Evolutionary conservation across 2,329 filamentous ascomycete species (phyloP).

Genomic region (Macroventuria anomochaeta): DNA sequence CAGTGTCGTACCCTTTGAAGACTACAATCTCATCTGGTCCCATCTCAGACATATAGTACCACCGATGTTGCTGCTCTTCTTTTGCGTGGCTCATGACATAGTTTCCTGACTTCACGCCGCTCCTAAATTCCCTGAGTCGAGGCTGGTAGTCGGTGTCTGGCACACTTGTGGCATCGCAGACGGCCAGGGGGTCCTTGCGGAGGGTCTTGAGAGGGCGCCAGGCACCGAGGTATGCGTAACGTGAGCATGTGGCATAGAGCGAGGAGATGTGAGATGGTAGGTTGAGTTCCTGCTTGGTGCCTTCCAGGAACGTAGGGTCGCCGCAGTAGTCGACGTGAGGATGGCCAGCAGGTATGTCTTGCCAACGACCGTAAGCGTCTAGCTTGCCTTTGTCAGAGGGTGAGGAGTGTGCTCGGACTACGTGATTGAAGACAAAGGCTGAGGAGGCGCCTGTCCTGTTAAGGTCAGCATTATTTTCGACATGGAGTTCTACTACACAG

Average conservation of each 20-base stretch:
- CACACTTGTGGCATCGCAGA: conserved; percentile 29
- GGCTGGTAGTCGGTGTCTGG: conserved; percentile 28
- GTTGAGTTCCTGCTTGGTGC: conserved; percentile 25
- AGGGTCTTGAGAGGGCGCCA: conserved; percentile 39
- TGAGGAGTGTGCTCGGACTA: conserved; percentile 55
- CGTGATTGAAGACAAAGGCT: conserved; percentile 45
- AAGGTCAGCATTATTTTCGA: neutral
- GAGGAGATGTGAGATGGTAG: conserved; percentile 17
- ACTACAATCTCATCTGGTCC: conserved; percentile 30
- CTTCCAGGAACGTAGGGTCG: conserved; percentile 11
- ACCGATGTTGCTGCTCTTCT: conserved; percentile 25
- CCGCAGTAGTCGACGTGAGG: conserved; percentile 32
- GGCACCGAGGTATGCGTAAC: conserved; percentile 39
- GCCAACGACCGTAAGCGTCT: conserved; percentile 55
- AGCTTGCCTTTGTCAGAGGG: conserved; percentile 51
- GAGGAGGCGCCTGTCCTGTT: conserved; percentile 24
- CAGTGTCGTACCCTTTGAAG: conserved; percentile 37
- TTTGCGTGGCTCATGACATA: conserved; percentile 26
- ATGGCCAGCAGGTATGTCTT: conserved; percentile 30
- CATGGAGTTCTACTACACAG: neutral
- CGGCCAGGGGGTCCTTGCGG: conserved; percentile 33
- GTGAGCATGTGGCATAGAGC: conserved; percentile 14
- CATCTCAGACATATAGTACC: conserved; percentile 40
- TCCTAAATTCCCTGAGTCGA: conserved; percentile 22
- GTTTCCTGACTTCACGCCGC: conserved; percentile 25